Evolutionary conservation across 306 rosid species (phyloP).

Genomic region (Quercus cerris): DNA sequence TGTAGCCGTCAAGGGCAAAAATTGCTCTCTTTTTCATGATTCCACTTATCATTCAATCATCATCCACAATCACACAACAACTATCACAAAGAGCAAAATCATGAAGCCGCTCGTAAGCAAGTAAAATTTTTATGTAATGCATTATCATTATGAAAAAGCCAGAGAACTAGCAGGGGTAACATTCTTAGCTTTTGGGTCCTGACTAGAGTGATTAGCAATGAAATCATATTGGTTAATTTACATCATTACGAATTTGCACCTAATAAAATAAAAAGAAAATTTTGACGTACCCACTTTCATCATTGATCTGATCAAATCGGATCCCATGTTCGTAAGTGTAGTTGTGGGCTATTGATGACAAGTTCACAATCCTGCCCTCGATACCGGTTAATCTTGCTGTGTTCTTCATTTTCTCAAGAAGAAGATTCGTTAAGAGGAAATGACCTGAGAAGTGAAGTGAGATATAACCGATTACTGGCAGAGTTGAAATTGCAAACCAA

Average conservation of each 20-base stretch:
- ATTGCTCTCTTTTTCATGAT: no score
- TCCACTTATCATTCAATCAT: no score
- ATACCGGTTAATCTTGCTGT: slow-evolving; percentile 70
- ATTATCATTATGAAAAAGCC: no score
- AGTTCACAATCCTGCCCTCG: slow-evolving; percentile 84
- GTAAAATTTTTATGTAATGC: no score
- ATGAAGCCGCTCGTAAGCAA: background rate
- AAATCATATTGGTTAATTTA: no score
- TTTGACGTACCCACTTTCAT: slow-evolving; percentile 42
- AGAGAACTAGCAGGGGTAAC: no score
- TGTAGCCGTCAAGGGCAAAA: no score
- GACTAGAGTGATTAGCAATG: no score
- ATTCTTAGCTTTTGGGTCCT: no score
- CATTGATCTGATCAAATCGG: slow-evolving; percentile 62
- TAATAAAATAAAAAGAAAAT: background rate
- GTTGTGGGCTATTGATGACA: slow-evolving; percentile 81
- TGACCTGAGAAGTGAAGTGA: slow-evolving; percentile 50
- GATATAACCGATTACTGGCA: background rate
- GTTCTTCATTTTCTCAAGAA: slow-evolving; percentile 74
- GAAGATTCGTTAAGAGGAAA: slow-evolving; percentile 72
- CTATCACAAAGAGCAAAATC: background rate
- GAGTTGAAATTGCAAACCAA: background rate
- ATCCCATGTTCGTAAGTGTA: slow-evolving; percentile 63
- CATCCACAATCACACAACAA: no score
- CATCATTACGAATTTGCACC: background rate